Base-by-base conservation (phyloP, 208 protist species). In the Entamoeba invadens region DNA sequence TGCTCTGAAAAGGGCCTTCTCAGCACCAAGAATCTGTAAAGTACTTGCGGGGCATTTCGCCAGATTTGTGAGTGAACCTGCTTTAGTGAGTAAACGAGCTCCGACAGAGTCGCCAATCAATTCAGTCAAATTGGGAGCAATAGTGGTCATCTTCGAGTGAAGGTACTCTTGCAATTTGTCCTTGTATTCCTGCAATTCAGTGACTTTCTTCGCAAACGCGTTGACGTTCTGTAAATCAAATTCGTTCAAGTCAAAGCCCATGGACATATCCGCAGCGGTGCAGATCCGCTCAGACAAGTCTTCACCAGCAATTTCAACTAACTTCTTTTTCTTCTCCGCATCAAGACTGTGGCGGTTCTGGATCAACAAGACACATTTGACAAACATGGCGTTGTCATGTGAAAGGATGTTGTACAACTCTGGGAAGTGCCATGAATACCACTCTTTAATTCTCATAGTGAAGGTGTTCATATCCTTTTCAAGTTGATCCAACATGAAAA, bases 391-490 rank as follows among this genome's bases (percentile, higher is more conserved):
- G 95, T 99, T 98, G 95, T 99, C 98, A 46, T 98, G 97, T 31
- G 99, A 96, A 45, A 99, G 97, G 96, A 99, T 99, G 87, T 94
- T 95, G 38, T 87, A 87, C 21, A 99, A 95, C 96, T 99, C 98
- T 14, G 98, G 98, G 96, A 99, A 99, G 97, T 99, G 98, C 98
- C 98, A 99, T 45, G 98, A 98, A 96, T 99, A 96, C 98, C 98
- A 99, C 97, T 99, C 98, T 77, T 95, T 95, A 44, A 98, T 97
- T 91, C 98, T 97, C 98, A 99, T 99, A 10, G 97, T 42, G 96
- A 99, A 99, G 94, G 98, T 99, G 96, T 99, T 99, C 91, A 99
- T 97, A 95, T 99, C 98, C 96, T 99, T 99, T 95, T 99, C 98
- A 12, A 99, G 95, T 94, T 99, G 98, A 95, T 99, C 98, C 4